These are phyloP conservation scores for Allium sativum DNA, from an alignment of 106 monocot genomes.

Conservation along the genomic window DNA sequence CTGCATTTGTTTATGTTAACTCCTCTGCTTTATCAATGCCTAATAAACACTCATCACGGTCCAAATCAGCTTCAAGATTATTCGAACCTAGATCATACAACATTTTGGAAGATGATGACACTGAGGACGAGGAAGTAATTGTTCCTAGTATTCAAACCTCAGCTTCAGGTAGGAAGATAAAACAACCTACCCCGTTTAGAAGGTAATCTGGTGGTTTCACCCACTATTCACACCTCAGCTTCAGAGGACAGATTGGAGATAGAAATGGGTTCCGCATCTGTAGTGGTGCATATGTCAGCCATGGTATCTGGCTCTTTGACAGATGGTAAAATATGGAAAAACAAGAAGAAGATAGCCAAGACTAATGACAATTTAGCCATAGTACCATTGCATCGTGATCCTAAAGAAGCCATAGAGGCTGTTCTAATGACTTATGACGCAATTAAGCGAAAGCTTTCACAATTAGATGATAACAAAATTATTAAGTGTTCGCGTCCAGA, in stretches of 20 bases:
- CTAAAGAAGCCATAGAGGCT: no score
- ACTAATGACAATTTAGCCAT: conserved; percentile 5
- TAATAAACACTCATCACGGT: no score
- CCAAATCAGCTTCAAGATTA: no score
- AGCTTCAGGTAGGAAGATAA: conserved; percentile 13
- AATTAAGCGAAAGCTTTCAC: no score
- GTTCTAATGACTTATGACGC: no score
- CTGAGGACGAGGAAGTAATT: background rate
- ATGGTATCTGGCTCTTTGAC: background rate
- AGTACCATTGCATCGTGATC: conserved; percentile 16
- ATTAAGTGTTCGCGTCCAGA: conserved; percentile 47
- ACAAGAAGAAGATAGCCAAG: conserved; percentile 1
- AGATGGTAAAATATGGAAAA: conserved; percentile 4
- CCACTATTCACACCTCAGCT: no score
- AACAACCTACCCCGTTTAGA: background rate
- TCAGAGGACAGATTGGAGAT: no score
- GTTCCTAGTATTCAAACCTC: conserved; percentile 1
- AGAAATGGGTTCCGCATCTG: no score
- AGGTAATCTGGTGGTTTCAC: background rate
- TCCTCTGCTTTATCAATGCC: no score
- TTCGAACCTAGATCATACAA: no score
- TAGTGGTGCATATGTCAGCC: no score
- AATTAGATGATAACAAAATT: conserved; percentile 21
- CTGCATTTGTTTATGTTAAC: background rate
- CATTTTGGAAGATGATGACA: conserved; percentile 4